Base-by-base conservation (phyloP, 805 yeast genomes). In the Lachancea dasiensis region DNA sequence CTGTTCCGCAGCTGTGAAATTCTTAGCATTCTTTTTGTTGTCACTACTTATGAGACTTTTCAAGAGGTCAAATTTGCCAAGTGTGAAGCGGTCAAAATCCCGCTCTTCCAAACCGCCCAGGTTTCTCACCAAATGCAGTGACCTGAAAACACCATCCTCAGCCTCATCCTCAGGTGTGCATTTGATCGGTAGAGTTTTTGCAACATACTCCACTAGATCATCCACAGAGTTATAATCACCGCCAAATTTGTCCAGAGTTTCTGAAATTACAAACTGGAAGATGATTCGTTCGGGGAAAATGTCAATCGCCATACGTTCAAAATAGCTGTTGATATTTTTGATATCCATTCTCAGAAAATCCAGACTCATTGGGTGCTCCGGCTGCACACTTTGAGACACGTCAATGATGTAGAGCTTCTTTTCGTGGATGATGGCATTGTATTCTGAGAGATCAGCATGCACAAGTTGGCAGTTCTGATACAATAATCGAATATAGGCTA, bases 341-440 rank as follows among this genome's bases (percentile, higher is more conserved):
- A 92, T 89, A 63, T 92, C 99, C 98, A 92, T 92, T 56, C 99
- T 70, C 43, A 92, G 64, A 58, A 92, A 92, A 59, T 92, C 97
- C 47, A 92, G 69, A 29, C 95, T 83, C 86, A 86, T 86, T 8
- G 96, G 97, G 62, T 92, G 99, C 51, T 87, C 96, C 7, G 96
- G 97, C 60, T 92, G 97, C 17, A 92, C 97, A 26, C 94, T 80
- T 60, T 92, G 99, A 1, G 97, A 89, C 8, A 92, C 99, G 64
- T 92, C 99, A 49, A 92, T 85, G 41, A 92, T 84, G 62, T 83
- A 87, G 20, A 92, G 65, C 54, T 77, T 74, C 23, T 73, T 79
- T 6, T 84, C 59, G 54, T 90, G 97, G 16, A 92, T 84, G 38
- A 92, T 82, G 2, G 87, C 75, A 58, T 92, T 92, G 66, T 92